Conservation (phyloP, 1,284 basidiomycete genomes). For the Moniliophthora roreri region DNA sequence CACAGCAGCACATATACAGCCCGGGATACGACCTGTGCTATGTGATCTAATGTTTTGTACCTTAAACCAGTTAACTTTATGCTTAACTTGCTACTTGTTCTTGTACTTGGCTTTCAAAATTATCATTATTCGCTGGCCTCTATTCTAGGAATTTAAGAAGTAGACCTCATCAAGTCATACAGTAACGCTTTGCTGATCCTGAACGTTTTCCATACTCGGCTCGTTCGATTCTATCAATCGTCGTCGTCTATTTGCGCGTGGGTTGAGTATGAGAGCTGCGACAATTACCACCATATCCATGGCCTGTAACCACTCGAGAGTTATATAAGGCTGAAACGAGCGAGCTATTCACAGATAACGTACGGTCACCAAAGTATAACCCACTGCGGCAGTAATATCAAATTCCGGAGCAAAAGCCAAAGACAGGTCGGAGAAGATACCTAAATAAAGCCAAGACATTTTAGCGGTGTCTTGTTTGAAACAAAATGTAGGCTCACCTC, state of each 20-base stretch:
- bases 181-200: too few species aligned
- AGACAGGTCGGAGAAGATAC: conserved; percentile 70
- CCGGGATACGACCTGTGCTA: not conserved
- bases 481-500: conserved; percentile 37
- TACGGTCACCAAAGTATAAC: conserved; percentile 62
- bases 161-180: too few species aligned
- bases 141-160: too few species aligned
- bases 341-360: too few species aligned
- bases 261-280: not conserved
- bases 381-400: conserved; percentile 66
- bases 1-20: conserved; percentile 14
- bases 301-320: not conserved
- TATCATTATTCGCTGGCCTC: too few species aligned
- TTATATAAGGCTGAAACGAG: too few species aligned
- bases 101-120: not conserved
- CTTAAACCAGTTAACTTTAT: not conserved
- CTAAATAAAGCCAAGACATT: conserved; percentile 23
- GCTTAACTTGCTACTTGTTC: conserved; percentile 4
- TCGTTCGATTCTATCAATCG: too few species aligned
- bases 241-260: not conserved
- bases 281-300: conserved; percentile 1
- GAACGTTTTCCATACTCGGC: too few species aligned
- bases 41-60: not conserved
- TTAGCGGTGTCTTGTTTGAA: not conserved
- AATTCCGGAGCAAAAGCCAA: conserved; percentile 68